Conservation (phyloP, 2,329 filamentous ascomycete genomes). For the Shiraia bambusicola region DNA sequence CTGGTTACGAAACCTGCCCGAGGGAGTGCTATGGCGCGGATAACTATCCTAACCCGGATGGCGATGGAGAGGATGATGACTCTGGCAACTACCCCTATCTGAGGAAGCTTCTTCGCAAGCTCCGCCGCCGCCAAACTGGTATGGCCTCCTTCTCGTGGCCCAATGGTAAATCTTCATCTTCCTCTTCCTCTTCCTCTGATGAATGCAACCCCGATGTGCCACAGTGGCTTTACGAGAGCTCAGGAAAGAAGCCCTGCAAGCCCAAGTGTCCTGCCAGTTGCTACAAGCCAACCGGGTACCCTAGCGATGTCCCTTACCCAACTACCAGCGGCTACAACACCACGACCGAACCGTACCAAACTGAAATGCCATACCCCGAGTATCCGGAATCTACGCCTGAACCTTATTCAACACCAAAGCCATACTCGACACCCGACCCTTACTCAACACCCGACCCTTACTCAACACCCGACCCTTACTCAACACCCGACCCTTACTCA, state of each 20-base stretch:
- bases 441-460: no score
- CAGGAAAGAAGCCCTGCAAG: constrained; percentile 6
- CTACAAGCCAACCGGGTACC: constrained; percentile 2
- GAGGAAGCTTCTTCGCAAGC: not conserved
- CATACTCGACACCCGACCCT: no score
- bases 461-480: no score
- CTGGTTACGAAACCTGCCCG: not conserved
- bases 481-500: no score
- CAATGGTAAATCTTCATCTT: no score
- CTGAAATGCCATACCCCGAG: no score
- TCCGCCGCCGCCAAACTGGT: constrained; percentile 1
- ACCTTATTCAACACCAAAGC: no score
- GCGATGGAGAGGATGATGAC: not conserved
- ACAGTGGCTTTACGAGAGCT: constrained; percentile 9
- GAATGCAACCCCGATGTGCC: constrained; percentile 9
- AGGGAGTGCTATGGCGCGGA: not conserved
- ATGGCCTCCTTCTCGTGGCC: constrained; percentile 16
- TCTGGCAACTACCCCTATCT: not conserved
- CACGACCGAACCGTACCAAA: no score
- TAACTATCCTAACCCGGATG: not conserved
- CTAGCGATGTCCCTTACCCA: not conserved
- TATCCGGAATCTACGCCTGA: no score
- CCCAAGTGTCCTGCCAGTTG: constrained; percentile 14
- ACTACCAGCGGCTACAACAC: not conserved
- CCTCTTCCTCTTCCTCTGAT: not conserved